Evolutionary conservation across 2,329 filamentous ascomycete genomes (phyloP), one percentile per base, ranked within the genome.

Genomic region (Exophiala xenobiotica): DNA sequence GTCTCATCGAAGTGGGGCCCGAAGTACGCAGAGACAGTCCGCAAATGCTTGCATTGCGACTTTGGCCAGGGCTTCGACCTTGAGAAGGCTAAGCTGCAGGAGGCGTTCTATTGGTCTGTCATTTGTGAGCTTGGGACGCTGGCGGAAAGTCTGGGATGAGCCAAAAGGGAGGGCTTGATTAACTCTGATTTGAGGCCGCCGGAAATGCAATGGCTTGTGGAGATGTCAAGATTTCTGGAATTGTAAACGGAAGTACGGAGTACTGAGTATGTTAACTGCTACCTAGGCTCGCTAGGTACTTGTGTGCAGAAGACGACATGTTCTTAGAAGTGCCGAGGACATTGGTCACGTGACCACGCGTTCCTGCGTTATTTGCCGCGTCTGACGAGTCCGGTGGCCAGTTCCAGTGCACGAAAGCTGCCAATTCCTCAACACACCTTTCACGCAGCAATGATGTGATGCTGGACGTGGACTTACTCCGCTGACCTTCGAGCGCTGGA

Each of bases 111-210:
- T 23, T 18, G 40, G 12, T 49, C 60, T 35, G 60, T 61, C 2
- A 46, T 62, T 38, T 61, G 58, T 38, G 58, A 59, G 19, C 38
- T 63, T 26, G 56, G 56, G 12, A 44, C 14, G 23, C 45, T 61
- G 9, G 56, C 26, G n/a, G n/a, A n/a, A n/a, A n/a, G n/a, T n/a
- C n/a, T n/a, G n/a, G n/a, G n/a, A n/a, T n/a, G n/a, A n/a, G n/a
- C n/a, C n/a, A n/a, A n/a, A n/a, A n/a, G n/a, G n/a, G n/a, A n/a
- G n/a, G n/a, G n/a, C n/a, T n/a, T n/a, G n/a, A n/a, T n/a, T n/a
- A n/a, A n/a, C n/a, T n/a, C n/a, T n/a, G n/a, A n/a, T n/a, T n/a
- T n/a, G n/a, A n/a, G n/a, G n/a, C n/a, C n/a, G n/a, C n/a, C n/a
- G n/a, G n/a, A n/a, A n/a, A n/a, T n/a, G n/a, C n/a, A n/a, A n/a